phyloP scores from a whole-genome alignment of 148 eudicot species.

The Chenopodium album region DNA sequence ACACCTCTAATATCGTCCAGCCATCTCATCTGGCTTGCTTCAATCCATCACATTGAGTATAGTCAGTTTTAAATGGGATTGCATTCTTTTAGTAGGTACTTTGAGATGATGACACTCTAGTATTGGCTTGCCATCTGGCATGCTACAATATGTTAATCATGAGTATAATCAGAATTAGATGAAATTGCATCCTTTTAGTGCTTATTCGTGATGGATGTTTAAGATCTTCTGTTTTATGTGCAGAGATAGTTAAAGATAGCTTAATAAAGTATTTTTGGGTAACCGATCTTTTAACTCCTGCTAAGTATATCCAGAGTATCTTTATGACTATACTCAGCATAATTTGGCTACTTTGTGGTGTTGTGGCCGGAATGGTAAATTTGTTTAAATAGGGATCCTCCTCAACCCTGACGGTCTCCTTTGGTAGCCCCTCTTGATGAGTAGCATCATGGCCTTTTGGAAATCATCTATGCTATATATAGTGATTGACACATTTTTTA shows the following conservation, averaged over 20 bases:
- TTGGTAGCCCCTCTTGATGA: background rate
- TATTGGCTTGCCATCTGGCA: background rate
- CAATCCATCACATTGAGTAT: background rate
- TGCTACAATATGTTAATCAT: background rate
- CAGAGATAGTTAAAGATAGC: background rate
- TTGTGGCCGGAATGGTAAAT: background rate
- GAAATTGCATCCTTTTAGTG: background rate
- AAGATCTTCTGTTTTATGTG: background rate
- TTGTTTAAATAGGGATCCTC: background rate
- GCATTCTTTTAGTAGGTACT: background rate
- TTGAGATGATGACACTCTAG: background rate
- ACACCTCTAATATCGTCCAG: background rate
- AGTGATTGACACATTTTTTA: background rate
- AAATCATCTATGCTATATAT: background rate
- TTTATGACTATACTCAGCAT: background rate
- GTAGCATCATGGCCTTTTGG: background rate
- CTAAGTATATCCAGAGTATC: background rate
- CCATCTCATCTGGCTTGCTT: background rate
- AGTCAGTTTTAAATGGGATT: background rate
- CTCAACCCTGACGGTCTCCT: background rate
- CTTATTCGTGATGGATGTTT: background rate
- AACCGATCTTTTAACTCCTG: background rate
- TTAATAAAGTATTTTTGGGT: background rate
- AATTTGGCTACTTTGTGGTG: background rate
- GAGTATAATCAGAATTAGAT: background rate